These are phyloP conservation scores for Kluyveromyces sp. DNA, from an alignment of 1,139 yeast genomes.

Conservation along the genomic window DNA sequence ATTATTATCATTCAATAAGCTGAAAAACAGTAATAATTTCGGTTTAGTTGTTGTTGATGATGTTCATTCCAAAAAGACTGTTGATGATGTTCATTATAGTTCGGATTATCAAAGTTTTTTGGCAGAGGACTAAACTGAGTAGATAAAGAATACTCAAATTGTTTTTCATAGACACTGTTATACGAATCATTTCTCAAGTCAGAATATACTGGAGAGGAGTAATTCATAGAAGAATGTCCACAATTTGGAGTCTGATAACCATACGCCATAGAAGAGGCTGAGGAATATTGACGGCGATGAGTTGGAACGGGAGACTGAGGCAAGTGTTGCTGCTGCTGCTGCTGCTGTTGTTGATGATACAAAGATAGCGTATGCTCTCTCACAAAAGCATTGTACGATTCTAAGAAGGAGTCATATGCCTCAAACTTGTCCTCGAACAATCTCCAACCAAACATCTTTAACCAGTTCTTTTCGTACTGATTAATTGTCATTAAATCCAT, in stretches of 20 bases:
- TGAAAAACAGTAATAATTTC: slow-evolving; percentile 12
- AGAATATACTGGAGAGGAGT: slow-evolving; percentile 22
- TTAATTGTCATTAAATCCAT: slow-evolving; percentile 56
- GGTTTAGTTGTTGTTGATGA: slow-evolving; percentile 8
- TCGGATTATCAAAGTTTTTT: slow-evolving; percentile 9
- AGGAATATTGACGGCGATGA: slow-evolving; percentile 1
- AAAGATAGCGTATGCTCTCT: slow-evolving; percentile 14
- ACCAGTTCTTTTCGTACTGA: slow-evolving; percentile 67
- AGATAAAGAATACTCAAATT: slow-evolving; percentile 13
- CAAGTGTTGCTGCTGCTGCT: background rate
- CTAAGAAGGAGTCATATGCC: slow-evolving; percentile 22
- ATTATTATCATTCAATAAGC: slow-evolving; percentile 4
- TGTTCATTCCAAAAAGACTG: slow-evolving; percentile 14
- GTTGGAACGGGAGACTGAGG: slow-evolving; percentile 1
- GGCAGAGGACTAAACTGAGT: slow-evolving; percentile 11
- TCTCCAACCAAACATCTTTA: slow-evolving; percentile 35
- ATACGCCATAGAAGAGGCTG: slow-evolving; percentile 5
- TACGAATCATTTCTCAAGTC: slow-evolving; percentile 15
- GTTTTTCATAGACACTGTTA: slow-evolving; percentile 10
- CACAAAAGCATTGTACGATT: slow-evolving; percentile 20
- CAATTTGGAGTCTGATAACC: slow-evolving; percentile 19
- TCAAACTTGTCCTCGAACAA: slow-evolving; percentile 27
- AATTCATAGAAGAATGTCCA: slow-evolving; percentile 12
- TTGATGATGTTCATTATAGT: slow-evolving; percentile 13
- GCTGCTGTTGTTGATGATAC: background rate